A percentile compares a stretch with the other conserved stretches of the same genome.
These are phyloP conservation scores for Spergularia bocconei DNA, from an alignment of 148 eudicot genomes.

Conservation along the genomic window DNA sequence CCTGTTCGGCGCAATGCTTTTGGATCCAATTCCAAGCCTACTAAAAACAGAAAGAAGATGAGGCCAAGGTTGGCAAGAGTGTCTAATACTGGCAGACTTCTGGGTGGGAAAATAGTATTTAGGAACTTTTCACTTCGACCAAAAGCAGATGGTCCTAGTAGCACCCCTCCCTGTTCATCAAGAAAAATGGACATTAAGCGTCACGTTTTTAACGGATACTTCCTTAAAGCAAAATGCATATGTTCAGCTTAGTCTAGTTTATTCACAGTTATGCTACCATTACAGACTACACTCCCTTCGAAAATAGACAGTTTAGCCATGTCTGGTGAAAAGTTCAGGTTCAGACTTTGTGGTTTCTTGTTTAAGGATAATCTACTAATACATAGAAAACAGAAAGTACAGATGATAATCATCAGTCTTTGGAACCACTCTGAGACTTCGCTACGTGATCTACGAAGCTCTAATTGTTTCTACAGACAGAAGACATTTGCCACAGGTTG, in stretches of 20 bases:
- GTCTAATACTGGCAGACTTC: constrained; percentile 68
- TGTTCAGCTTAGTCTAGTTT: neutral
- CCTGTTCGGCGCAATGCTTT: constrained; percentile 64
- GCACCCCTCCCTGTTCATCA: constrained; percentile 64
- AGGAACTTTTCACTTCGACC: constrained; percentile 60
- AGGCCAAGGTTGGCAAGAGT: constrained; percentile 82
- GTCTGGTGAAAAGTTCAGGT: neutral
- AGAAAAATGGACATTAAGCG: neutral
- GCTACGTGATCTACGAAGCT: no score
- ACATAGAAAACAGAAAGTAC: no score
- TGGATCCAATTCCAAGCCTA: constrained; percentile 74
- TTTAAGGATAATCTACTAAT: no score
- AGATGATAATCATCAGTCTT: no score
- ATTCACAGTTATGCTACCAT: neutral
- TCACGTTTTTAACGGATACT: neutral
- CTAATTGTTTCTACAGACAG: no score
- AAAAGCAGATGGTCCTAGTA: constrained; percentile 81
- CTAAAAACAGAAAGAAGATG: constrained; percentile 74
- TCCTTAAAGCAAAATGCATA: neutral
- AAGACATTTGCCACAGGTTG: no score
- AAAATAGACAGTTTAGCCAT: neutral
- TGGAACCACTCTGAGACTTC: no score
- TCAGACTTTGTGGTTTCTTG: neutral
- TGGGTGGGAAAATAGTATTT: constrained; percentile 55
- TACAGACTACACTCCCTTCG: neutral